A percentile compares a stretch with the other conserved stretches of the same genome.
Evolutionary conservation across 2,329 filamentous ascomycete genomes (phyloP).

Genomic region (Aulographum hederae): DNA sequence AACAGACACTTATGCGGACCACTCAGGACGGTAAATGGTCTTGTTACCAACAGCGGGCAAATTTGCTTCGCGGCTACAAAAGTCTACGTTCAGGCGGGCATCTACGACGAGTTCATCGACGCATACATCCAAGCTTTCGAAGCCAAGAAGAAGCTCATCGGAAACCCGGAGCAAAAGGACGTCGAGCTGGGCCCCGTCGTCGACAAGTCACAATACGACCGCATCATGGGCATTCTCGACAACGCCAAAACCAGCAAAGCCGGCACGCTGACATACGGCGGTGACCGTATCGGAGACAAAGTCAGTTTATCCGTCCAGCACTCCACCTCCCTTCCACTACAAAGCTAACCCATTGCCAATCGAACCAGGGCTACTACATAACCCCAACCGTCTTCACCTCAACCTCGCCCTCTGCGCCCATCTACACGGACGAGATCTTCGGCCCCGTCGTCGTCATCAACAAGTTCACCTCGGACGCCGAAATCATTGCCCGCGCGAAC

Average conservation of each 20-base stretch:
- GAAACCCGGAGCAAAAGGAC: too few relatives aligned
- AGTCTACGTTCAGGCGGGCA: slow-evolving; percentile 12
- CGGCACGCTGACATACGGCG: slow-evolving; percentile 41
- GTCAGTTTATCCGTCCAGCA: too few relatives aligned
- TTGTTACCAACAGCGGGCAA: slow-evolving; percentile 6
- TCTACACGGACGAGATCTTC: slow-evolving; percentile 45
- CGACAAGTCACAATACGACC: slow-evolving; percentile 51
- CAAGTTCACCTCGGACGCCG: slow-evolving; percentile 37
- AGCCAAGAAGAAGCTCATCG: too few relatives aligned
- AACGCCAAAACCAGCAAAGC: slow-evolving; percentile 50
- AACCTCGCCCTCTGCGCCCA: slow-evolving; percentile 35
- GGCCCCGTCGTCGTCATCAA: slow-evolving; percentile 43
- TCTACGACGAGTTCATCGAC: slow-evolving; percentile 8
- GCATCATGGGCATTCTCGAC: slow-evolving; percentile 52
- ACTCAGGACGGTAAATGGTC: too few relatives aligned
- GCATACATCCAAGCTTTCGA: too few relatives aligned
- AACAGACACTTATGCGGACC: too few relatives aligned
- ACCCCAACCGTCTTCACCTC: slow-evolving; percentile 39
- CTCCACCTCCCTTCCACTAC: too few relatives aligned
- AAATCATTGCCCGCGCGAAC: slow-evolving; percentile 35
- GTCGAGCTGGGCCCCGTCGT: slow-evolving; percentile 61
- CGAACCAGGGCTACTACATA: slow-evolving; percentile 50
- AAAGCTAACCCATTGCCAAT: too few relatives aligned
- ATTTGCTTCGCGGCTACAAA: slow-evolving; percentile 12
- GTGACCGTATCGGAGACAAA: too few relatives aligned